Percentiles rank a stretch among this genome's conserved stretches.
Conservation (phyloP, 345 rosid species). For the sweet orange (Citrus sinensis) region DNA sequence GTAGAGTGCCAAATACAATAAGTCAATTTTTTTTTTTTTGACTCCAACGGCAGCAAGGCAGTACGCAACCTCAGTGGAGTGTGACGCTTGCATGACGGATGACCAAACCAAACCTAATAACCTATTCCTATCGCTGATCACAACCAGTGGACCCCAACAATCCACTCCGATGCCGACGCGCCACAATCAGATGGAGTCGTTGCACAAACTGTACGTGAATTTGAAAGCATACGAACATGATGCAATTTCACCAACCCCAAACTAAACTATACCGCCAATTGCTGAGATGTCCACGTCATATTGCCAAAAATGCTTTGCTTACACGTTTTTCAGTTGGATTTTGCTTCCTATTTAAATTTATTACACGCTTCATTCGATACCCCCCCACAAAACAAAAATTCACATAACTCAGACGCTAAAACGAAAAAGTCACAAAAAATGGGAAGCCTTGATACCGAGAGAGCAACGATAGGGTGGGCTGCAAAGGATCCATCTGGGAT, state of each 20-base stretch:
- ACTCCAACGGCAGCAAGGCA: neutral
- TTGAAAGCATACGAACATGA: neutral
- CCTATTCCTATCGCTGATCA: neutral
- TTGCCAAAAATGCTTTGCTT: neutral
- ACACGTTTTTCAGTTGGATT: no score
- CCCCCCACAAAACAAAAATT: no score
- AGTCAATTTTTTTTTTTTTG: no score
- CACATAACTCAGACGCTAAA: neutral
- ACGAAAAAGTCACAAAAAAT: slow-evolving; percentile 10
- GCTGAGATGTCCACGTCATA: neutral
- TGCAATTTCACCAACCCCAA: neutral
- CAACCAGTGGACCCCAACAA: neutral
- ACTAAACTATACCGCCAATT: no score
- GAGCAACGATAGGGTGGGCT: slow-evolving; percentile 65
- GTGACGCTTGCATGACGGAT: slow-evolving; percentile 1
- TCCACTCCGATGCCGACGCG: neutral
- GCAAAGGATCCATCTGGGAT: slow-evolving; percentile 71
- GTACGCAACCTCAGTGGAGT: neutral
- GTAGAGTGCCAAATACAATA: no score
- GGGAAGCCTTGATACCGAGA: slow-evolving; percentile 44
- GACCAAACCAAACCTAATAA: neutral
- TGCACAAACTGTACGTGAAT: neutral
- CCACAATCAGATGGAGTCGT: neutral
- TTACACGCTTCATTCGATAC: neutral
- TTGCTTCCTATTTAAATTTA: neutral